Evolutionary conservation across 1,139 yeast genomes (phyloP).

Genomic region (Suhomyces ambrosiae): DNA sequence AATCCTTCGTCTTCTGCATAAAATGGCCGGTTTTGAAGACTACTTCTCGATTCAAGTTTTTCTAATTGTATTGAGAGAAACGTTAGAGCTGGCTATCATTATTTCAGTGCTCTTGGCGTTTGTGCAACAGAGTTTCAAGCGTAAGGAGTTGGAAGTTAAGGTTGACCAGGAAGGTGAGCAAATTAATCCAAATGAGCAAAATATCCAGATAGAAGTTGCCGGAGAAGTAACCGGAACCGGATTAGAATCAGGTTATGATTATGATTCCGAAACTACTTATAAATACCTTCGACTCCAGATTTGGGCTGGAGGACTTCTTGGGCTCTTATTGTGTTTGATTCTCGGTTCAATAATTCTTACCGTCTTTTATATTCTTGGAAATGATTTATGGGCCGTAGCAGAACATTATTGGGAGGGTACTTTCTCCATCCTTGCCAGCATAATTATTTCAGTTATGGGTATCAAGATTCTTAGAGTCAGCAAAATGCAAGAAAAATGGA

Average conservation of each 20-base stretch:
- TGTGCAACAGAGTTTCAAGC: slow-evolving; percentile 36
- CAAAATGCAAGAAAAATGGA: slow-evolving; percentile 88
- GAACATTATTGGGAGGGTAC: slow-evolving; percentile 54
- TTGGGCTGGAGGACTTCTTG: slow-evolving; percentile 47
- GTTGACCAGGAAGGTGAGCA: neutral
- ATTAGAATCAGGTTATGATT: neutral
- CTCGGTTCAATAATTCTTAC: slow-evolving; percentile 40
- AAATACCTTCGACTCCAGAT: slow-evolving; percentile 36
- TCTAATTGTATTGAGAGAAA: slow-evolving; percentile 47
- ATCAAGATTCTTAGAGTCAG: slow-evolving; percentile 44
- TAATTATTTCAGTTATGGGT: slow-evolving; percentile 50
- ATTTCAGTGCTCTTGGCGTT: slow-evolving; percentile 48
- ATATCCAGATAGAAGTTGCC: neutral
- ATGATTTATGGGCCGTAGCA: slow-evolving; percentile 45
- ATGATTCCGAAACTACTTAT: slow-evolving; percentile 11
- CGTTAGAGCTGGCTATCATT: slow-evolving; percentile 49
- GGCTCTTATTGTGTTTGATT: slow-evolving; percentile 39
- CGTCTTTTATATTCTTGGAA: slow-evolving; percentile 41
- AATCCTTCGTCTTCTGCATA: neutral
- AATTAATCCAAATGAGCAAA: neutral
- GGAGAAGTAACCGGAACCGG: slow-evolving; percentile 1
- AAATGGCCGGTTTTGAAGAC: slow-evolving; percentile 30
- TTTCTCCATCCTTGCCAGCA: slow-evolving; percentile 46
- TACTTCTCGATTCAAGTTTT: slow-evolving; percentile 50
- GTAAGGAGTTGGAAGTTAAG: slow-evolving; percentile 2